phyloP scores from a whole-genome alignment of 75 land plant genomes.

The Cupressus sempervirens region DNA sequence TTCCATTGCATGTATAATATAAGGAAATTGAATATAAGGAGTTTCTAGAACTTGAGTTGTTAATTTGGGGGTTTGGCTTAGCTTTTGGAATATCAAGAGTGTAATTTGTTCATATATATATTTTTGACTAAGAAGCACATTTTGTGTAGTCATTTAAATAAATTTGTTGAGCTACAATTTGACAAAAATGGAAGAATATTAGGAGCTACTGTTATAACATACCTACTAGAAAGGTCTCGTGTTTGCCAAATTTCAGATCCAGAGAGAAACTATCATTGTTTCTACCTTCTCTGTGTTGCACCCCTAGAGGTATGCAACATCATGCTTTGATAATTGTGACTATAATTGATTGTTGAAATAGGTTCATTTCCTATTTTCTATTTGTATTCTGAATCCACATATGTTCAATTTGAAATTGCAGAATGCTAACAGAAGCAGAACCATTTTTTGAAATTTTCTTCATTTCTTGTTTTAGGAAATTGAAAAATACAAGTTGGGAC shows the following conservation, averaged over 20 bases:
- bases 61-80: neutral
- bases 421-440: too few relatives aligned
- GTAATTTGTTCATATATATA: neutral
- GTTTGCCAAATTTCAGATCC: slow-evolving; percentile 92
- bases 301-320: slow-evolving; percentile 57
- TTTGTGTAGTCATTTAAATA: slow-evolving; percentile 80
- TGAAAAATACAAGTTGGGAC: slow-evolving; percentile 72
- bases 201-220: slow-evolving; percentile 89
- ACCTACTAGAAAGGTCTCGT: slow-evolving; percentile 89
- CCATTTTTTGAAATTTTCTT: neutral
- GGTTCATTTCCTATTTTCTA: neutral
- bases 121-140: neutral
- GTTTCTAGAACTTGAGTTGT: too few relatives aligned
- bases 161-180: slow-evolving; percentile 96
- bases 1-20: too few relatives aligned
- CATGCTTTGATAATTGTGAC: neutral
- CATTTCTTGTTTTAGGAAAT: slow-evolving; percentile 41
- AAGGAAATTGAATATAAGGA: too few relatives aligned
- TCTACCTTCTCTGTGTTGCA: slow-evolving; percentile 90
- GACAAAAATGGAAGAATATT: slow-evolving; percentile 80
- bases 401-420: too few relatives aligned
- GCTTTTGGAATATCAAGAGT: neutral
- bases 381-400: neutral
- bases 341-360: neutral
- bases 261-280: too few relatives aligned